These are phyloP conservation scores for Kodamaea laetipori DNA, from an alignment of 805 yeast species.

Conservation along the genomic window DNA sequence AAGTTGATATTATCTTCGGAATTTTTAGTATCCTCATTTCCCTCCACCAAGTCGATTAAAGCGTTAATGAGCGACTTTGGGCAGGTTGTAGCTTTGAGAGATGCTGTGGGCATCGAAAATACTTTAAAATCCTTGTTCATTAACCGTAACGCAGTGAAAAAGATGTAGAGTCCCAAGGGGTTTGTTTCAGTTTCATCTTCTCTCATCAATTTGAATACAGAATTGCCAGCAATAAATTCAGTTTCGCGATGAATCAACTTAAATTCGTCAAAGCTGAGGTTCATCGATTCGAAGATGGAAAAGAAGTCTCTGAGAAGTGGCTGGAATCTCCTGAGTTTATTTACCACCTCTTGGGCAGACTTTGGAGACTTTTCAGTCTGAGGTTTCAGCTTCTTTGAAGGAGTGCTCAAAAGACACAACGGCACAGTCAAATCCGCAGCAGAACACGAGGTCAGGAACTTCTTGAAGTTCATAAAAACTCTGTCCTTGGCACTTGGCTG, in stretches of 20 bases:
- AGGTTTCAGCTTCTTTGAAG: neutral
- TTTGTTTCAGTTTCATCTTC: constrained; percentile 13
- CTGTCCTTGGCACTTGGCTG: neutral
- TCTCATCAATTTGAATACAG: constrained; percentile 20
- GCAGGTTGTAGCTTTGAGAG: constrained; percentile 26
- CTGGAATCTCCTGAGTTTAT: neutral
- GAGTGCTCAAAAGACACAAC: neutral
- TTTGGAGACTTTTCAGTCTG: neutral
- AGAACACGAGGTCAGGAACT: neutral
- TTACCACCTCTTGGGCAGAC: neutral
- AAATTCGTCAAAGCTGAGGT: constrained; percentile 8
- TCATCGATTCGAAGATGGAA: constrained; percentile 1
- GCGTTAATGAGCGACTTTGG: constrained; percentile 26
- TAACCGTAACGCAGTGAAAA: constrained; percentile 31
- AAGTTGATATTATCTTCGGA: constrained; percentile 17
- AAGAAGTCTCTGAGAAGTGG: constrained; percentile 1
- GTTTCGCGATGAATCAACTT: constrained; percentile 10
- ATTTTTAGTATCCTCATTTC: constrained; percentile 6
- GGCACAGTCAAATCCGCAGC: constrained; percentile 1
- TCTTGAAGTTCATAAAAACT: neutral
- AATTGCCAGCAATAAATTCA: constrained; percentile 22
- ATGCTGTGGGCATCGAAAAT: constrained; percentile 39
- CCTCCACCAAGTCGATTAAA: constrained; percentile 16
- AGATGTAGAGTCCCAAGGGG: constrained; percentile 21
- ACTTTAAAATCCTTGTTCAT: constrained; percentile 32